Conservation (phyloP, 306 rosid genomes). For the Citrullus mucosospermus region DNA sequence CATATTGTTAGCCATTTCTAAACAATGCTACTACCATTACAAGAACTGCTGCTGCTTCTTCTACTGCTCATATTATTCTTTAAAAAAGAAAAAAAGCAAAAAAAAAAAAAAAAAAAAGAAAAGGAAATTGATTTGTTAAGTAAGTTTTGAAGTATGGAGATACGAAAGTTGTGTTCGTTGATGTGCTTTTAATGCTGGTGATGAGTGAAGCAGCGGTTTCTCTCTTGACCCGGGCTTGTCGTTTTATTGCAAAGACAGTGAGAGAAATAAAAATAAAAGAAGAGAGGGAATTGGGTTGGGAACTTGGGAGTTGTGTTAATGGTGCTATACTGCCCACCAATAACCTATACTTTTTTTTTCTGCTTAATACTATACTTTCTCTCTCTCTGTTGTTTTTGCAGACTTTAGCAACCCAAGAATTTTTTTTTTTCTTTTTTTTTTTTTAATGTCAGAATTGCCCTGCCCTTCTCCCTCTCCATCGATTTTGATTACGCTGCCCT, state of each 20-base stretch:
- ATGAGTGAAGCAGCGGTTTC: background rate
- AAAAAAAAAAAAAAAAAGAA: too few species aligned
- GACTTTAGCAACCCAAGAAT: conserved; percentile 2
- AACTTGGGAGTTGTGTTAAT: conserved; percentile 6
- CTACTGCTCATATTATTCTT: too few species aligned
- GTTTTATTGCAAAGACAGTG: background rate
- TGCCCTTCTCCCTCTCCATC: background rate
- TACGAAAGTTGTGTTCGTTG: background rate
- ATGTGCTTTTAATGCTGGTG: background rate
- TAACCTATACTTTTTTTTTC: conserved; percentile 1
- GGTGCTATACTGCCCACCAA: conserved; percentile 1
- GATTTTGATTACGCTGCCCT: background rate
- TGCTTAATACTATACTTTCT: conserved; percentile 5
- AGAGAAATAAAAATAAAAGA: background rate
- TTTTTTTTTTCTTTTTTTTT: background rate
- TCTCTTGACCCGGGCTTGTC: background rate
- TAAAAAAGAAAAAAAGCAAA: too few species aligned
- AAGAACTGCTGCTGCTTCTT: too few species aligned
- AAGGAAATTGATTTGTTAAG: too few species aligned
- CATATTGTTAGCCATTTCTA: background rate
- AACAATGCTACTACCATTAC: background rate
- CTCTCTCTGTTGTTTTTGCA: background rate
- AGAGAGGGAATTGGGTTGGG: background rate
- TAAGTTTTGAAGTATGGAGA: background rate
- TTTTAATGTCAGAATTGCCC: background rate